phyloP scores from a whole-genome alignment of 768 basidiomycete species.

The Amyloporia xantha region DNA sequence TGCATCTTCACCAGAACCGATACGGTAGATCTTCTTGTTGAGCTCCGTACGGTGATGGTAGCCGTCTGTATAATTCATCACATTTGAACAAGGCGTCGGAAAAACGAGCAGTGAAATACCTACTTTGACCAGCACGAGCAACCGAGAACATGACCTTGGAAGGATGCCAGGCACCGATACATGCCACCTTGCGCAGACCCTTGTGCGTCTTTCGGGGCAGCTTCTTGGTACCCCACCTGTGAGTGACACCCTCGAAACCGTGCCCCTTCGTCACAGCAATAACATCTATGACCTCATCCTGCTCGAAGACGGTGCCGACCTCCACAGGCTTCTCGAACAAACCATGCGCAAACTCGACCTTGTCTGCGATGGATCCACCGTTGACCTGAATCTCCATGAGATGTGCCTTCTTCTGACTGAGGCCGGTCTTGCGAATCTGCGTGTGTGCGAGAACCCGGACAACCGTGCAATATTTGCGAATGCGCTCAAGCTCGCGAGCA shows the following conservation, averaged over 20 bases:
- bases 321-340: conserved; percentile 97
- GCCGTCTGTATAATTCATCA: conserved; percentile 48
- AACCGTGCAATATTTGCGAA: conserved; percentile 99
- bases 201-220: conserved; percentile 98
- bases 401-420: conserved; percentile 99
- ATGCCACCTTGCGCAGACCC: conserved; percentile 99
- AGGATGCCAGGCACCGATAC: conserved; percentile 98
- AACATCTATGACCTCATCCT: conserved; percentile 93
- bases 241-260: conserved; percentile 99
- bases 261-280: conserved; percentile 99
- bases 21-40: conserved; percentile 99
- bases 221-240: conserved; percentile 99
- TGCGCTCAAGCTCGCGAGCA: conserved; percentile 95
- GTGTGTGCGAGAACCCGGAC: conserved; percentile 99
- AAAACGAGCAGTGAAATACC: conserved; percentile 38
- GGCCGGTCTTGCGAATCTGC: conserved; percentile 96
- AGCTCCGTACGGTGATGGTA: conserved; percentile 96
- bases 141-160: conserved; percentile 99
- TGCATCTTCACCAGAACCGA: conserved; percentile 73
- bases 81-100: not conserved
- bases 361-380: conserved; percentile 92
- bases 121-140: conserved; percentile 99
- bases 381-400: conserved; percentile 99
- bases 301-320: conserved; percentile 82
- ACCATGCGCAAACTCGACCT: conserved; percentile 90